Evolutionary conservation across 345 rosid species (phyloP), one percentile per base, ranked within the genome.

Genomic region (Murraya koenigii): DNA sequence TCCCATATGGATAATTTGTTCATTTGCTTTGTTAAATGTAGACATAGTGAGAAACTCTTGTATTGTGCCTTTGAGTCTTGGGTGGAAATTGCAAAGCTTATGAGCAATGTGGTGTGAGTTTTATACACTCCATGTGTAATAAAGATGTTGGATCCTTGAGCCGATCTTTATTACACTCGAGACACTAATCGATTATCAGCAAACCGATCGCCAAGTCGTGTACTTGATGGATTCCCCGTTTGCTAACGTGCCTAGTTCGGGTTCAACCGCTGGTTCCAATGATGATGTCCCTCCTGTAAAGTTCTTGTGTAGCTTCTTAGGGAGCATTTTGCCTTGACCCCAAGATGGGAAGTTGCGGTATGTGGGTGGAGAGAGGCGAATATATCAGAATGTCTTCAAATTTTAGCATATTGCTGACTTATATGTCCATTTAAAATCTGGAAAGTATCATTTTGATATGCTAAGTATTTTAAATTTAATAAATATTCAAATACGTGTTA

Each of bases 321-420:
- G 97, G 9, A 91, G 92, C 84, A 91, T 96, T 78, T 84, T 96
- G 87, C 97, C 99, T 44, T 90, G 99, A 38, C 98, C 98, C n/a
- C 97, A 92, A 68, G 99, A 96, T 69, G 97, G 95, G 79, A 94
- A 92, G 61, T 69, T 96, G 85, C 87, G 98, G 10, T 92, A 94
- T 74, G 98, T 96, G 20, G 98, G 99, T 28, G 99, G 99, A 32
- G 99, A 96, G 86, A 96, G 98, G 1, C 83, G 97, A 56, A 96
- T 96, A n/a, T n/a, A n/a, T n/a, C n/a, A n/a, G n/a, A n/a, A n/a
- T n/a, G n/a, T n/a, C n/a, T n/a, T n/a, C n/a, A n/a, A n/a, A n/a
- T n/a, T n/a, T n/a, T n/a, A n/a, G n/a, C n/a, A n/a, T n/a, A n/a
- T n/a, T n/a, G n/a, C n/a, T n/a, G n/a, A n/a, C n/a, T n/a, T n/a